Percentiles rank a stretch among this genome's conserved stretches.
phyloP scores from a whole-genome alignment of 1,284 basidiomycete species.

The Cutaneotrichosporon sp. region DNA sequence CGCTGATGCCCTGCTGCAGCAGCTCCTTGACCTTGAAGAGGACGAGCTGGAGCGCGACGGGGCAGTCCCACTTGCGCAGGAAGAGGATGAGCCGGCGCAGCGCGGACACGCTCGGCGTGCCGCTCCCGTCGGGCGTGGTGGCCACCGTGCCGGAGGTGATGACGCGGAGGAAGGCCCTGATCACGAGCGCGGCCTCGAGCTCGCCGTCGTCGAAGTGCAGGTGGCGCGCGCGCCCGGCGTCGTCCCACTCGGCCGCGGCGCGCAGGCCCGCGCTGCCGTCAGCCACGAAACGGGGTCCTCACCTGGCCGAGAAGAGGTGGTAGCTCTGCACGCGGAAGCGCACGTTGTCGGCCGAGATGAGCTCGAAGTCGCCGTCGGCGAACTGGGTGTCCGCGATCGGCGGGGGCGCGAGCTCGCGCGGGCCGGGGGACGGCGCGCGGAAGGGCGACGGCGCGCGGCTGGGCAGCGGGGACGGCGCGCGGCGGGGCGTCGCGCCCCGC shows the following conservation, averaged over 20 bases:
- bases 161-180: conserved; percentile 18
- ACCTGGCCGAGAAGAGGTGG: conserved; percentile 16
- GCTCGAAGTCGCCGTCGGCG: conserved; percentile 14
- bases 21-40: conserved; percentile 14
- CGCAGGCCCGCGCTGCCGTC: conserved; percentile 13
- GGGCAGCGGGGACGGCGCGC: background rate
- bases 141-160: conserved; percentile 16
- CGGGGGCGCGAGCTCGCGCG: background rate
- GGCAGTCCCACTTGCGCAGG: conserved; percentile 21
- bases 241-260: conserved; percentile 4
- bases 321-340: conserved; percentile 16
- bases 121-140: conserved; percentile 8
- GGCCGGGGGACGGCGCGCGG: background rate
- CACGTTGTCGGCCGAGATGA: conserved; percentile 16
- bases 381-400: background rate
- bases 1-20: conserved; percentile 6
- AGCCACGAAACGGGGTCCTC: too few relatives aligned
- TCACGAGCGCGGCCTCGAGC: conserved; percentile 15
- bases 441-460: background rate
- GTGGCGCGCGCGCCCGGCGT: background rate
- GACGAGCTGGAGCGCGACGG: conserved; percentile 13
- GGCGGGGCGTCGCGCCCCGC: background rate
- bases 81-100: conserved; percentile 17
- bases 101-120: conserved; percentile 10
- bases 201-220: conserved; percentile 17